phyloP scores from a whole-genome alignment of 1,284 basidiomycete species.

The Trametes polyzona region DNA sequence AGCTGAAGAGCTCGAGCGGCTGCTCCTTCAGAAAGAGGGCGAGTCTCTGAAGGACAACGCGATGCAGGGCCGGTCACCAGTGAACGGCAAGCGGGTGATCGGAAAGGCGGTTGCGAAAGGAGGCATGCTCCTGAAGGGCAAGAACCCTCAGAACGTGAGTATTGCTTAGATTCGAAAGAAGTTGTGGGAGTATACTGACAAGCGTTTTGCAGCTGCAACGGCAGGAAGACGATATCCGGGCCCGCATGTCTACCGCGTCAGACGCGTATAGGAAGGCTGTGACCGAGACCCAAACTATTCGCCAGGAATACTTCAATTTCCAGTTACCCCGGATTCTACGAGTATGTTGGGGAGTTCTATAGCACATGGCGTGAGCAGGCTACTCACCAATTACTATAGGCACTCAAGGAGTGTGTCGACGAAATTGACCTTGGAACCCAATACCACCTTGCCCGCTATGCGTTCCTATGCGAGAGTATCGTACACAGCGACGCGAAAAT shows the following conservation, averaged over 20 bases:
- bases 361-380: too few species aligned
- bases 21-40: slow-evolving; percentile 94
- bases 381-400: slow-evolving; percentile 45
- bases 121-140: slow-evolving; percentile 88
- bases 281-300: slow-evolving; percentile 85
- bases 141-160: slow-evolving; percentile 87
- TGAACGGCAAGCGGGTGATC: slow-evolving; percentile 75
- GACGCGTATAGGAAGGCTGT: slow-evolving; percentile 93
- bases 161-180: neutral
- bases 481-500: slow-evolving; percentile 88
- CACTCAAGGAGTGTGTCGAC: slow-evolving; percentile 95
- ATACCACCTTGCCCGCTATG: slow-evolving; percentile 94
- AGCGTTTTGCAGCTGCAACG: slow-evolving; percentile 68
- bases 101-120: slow-evolving; percentile 93
- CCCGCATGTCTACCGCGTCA: slow-evolving; percentile 82
- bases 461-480: slow-evolving; percentile 92
- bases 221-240: slow-evolving; percentile 94
- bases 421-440: slow-evolving; percentile 97
- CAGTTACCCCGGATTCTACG: slow-evolving; percentile 93
- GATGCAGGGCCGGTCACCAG: slow-evolving; percentile 59
- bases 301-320: slow-evolving; percentile 98
- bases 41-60: slow-evolving; percentile 84
- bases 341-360: too few species aligned
- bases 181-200: neutral
- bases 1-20: slow-evolving; percentile 92